phyloP scores from a whole-genome alignment of 208 protist genomes.

The Trypanosoma vivax region DNA sequence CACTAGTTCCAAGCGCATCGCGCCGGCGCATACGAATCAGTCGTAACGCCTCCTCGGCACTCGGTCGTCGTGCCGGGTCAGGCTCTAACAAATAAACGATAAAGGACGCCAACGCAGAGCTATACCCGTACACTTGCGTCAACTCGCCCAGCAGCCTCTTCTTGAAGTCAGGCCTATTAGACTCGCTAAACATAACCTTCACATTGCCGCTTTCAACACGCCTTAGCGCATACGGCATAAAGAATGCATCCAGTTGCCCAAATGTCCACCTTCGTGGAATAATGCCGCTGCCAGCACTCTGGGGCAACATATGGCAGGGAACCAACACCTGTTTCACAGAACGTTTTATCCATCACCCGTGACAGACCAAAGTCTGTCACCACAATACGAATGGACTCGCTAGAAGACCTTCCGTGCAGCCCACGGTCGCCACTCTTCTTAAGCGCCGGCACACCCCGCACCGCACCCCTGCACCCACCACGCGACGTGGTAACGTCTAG shows the following conservation, averaged over 20 bases:
- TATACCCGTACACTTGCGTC: conserved; percentile 44
- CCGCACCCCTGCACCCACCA: no score
- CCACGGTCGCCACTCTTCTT: conserved; percentile 22
- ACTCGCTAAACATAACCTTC: conserved; percentile 63
- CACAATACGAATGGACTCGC: conserved; percentile 30
- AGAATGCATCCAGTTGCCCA: conserved; percentile 99
- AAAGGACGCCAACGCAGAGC: conserved; percentile 26
- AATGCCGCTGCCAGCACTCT: conserved; percentile 85
- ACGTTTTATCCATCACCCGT: conserved; percentile 53
- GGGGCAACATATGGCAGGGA: conserved; percentile 73
- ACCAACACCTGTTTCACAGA: conserved; percentile 69
- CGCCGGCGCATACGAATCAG: conserved; percentile 12
- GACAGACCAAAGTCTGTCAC: conserved; percentile 78
- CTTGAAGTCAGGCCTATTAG: conserved; percentile 30
- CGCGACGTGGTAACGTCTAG: conserved; percentile 46
- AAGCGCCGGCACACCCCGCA: not conserved
- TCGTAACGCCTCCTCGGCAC: conserved; percentile 32
- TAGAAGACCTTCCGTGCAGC: no score
- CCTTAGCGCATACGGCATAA: conserved; percentile 59
- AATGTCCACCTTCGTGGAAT: conserved; percentile 97
- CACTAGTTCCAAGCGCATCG: not conserved
- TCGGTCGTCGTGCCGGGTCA: conserved; percentile 27
- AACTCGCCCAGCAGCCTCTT: conserved; percentile 31
- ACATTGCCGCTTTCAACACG: conserved; percentile 50
- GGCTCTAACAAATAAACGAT: conserved; percentile 35